Evolutionary conservation across 1,284 basidiomycete genomes (phyloP), one percentile per base, ranked within the genome.

Genomic region (Sporisorium exsertum): DNA sequence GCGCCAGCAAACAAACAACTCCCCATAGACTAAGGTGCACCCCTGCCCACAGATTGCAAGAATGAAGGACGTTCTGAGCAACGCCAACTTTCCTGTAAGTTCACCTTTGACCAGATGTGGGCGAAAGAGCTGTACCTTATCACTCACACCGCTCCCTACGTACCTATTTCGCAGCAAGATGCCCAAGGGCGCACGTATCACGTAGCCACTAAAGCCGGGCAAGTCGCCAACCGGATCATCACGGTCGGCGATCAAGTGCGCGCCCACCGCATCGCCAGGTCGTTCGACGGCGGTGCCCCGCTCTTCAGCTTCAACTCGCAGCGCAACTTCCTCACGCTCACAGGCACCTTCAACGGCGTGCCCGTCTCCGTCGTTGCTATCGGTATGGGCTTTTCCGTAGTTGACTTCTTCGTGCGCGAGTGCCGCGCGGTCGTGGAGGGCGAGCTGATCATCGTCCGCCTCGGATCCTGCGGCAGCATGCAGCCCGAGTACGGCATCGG

Each of bases 341-440:
- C 93, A 5, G 93, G 93, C 13, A 88, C 90, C 42, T 94, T 91
- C 87, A 88, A 89, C 50, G 89, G 89, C 50, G 85, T 89, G 4
- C 92, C 92, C 6, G 84, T 94, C 35, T 92, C 91, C 15, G 89
- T 94, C 59, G 88, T 93, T 50, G 91, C 91, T 67, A 93, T 93
- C 64, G 93, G 93, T 10, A 94, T 94, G 93, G 93, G 93, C 22
- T 77, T 82, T 33, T 61, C 61, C 16, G 70, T 79, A 0, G 60
- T 73, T 87, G 93, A 94, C 86, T 94, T 94, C 86, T 93, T 94
- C 84, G 89, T 94, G 16, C 89, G 93, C 71, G 93, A 94, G 86
- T 90, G 89, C 18, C 88, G 93, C 64, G 93, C 94, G 81, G 91
- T 91, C 75, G 86, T 93, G 45, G 87, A 86, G 68, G 93, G 93